phyloP scores from a whole-genome alignment of 1,284 basidiomycete species.

The Apiotrichum domesticum region DNA sequence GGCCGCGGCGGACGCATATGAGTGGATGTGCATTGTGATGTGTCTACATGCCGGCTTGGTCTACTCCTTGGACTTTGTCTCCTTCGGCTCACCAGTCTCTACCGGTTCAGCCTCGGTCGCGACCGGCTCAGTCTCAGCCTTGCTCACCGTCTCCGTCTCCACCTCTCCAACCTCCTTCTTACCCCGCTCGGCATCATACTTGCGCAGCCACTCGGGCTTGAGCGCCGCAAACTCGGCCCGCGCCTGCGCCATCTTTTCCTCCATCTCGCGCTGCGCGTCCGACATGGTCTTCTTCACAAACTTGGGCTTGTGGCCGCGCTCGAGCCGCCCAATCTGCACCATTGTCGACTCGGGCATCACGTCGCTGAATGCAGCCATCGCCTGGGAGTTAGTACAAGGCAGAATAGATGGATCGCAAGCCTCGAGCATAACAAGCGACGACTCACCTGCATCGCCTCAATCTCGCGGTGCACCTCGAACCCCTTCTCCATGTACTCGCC shows the following conservation, averaged over 20 bases:
- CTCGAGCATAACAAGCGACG: neutral
- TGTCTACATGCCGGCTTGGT: too few relatives aligned
- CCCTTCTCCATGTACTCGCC: constrained; percentile 27
- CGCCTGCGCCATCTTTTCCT: constrained; percentile 21
- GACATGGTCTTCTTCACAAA: constrained; percentile 17
- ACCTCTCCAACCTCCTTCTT: constrained; percentile 1
- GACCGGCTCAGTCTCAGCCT: neutral
- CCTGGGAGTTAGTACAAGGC: constrained; percentile 5
- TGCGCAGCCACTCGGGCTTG: constrained; percentile 36
- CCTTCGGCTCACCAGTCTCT: too few relatives aligned
- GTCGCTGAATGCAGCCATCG: constrained; percentile 19
- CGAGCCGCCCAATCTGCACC: constrained; percentile 14
- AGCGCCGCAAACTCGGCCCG: constrained; percentile 26
- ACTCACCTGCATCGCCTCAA: constrained; percentile 15
- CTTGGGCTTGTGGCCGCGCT: neutral
- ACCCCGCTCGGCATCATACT: constrained; percentile 16
- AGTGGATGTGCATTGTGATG: too few relatives aligned
- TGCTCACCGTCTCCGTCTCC: neutral
- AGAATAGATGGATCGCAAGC: neutral
- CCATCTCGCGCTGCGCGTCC: constrained; percentile 25
- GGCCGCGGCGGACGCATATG: too few relatives aligned
- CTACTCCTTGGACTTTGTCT: too few relatives aligned
- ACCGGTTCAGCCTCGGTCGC: too few relatives aligned
- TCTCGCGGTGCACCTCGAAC: constrained; percentile 19
- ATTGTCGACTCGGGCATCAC: constrained; percentile 10